phyloP scores from a whole-genome alignment of 2,329 filamentous ascomycete genomes.

The Bretziella fagacearum region DNA sequence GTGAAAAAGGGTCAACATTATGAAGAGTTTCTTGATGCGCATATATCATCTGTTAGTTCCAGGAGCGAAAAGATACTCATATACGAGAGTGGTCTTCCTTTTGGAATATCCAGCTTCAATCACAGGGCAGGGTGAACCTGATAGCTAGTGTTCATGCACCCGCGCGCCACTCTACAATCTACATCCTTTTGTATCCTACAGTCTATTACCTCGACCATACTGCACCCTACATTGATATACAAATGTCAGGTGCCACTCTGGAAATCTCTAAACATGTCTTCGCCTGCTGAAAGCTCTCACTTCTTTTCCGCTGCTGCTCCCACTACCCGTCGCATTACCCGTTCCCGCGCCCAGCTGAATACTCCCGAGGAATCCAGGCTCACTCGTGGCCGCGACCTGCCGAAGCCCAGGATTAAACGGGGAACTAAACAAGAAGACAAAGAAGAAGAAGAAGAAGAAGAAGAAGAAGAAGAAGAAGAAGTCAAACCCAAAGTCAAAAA shows the following conservation, averaged over 20 bases:
- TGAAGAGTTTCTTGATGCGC: no score
- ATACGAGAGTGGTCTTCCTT: no score
- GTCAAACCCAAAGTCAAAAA: constrained; percentile 1
- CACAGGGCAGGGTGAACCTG: no score
- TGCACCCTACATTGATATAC: no score
- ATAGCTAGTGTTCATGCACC: no score
- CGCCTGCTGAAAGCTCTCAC: constrained; percentile 10
- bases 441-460: neutral
- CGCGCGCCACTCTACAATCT: no score
- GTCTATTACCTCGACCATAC: no score
- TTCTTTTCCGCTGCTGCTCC: constrained; percentile 17
- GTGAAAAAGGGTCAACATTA: neutral
- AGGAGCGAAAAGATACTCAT: no score
- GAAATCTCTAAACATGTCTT: constrained; percentile 2
- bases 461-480: neutral
- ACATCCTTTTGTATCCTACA: no score
- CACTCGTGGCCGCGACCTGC: neutral
- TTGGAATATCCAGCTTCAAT: no score
- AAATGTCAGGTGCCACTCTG: no score
- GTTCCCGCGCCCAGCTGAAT: constrained; percentile 15
- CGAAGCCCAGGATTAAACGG: neutral
- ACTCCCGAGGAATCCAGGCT: neutral
- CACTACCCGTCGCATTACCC: constrained; percentile 15
- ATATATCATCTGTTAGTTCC: no score
- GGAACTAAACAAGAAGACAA: neutral